Evolutionary conservation across 139 green algal genomes (phyloP).

Genomic region (Coelastrella sp.): DNA sequence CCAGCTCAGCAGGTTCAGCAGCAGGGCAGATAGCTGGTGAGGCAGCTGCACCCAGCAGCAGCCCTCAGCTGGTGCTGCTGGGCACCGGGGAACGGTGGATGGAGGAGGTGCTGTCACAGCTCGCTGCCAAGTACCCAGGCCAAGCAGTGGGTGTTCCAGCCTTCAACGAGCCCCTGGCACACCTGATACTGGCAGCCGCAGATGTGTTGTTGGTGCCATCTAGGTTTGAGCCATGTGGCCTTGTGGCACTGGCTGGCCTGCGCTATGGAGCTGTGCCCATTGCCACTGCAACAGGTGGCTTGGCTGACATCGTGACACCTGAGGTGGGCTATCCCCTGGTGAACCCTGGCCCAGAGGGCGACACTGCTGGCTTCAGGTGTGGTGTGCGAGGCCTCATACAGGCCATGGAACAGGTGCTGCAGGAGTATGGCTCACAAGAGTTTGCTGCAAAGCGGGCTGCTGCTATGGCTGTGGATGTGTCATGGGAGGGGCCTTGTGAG

Average conservation of each 20-base stretch:
- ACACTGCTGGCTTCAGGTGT: constrained; percentile 30
- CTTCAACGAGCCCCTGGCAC: constrained; percentile 81
- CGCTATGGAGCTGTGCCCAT: constrained; percentile 87
- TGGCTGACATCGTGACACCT: constrained; percentile 74
- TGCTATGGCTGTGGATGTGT: constrained; percentile 81
- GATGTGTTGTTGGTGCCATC: constrained; percentile 89
- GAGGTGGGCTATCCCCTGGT: background rate
- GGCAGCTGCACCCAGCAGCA: too few relatives aligned
- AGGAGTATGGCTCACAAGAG: constrained; percentile 47
- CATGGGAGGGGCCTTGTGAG: constrained; percentile 70
- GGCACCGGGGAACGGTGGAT: constrained; percentile 73
- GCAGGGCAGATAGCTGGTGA: too few relatives aligned
- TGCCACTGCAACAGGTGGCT: constrained; percentile 75
- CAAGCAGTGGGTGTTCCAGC: constrained; percentile 65
- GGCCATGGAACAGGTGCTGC: constrained; percentile 46
- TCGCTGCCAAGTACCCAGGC: constrained; percentile 70
- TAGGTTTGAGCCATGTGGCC: constrained; percentile 88
- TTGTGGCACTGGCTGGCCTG: constrained; percentile 81
- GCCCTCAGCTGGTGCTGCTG: constrained; percentile 62
- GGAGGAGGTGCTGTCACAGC: constrained; percentile 67
- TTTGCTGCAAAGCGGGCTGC: constrained; percentile 51
- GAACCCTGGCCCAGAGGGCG: constrained; percentile 15
- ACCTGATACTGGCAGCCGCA: constrained; percentile 80
- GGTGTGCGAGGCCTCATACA: constrained; percentile 52
- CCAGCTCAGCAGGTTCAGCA: too few relatives aligned